A percentile compares a stretch with the other conserved stretches of the same genome.
These are phyloP conservation scores for Anisodus tanguticus DNA, from an alignment of 257 asterid genomes.

Conservation along the genomic window DNA sequence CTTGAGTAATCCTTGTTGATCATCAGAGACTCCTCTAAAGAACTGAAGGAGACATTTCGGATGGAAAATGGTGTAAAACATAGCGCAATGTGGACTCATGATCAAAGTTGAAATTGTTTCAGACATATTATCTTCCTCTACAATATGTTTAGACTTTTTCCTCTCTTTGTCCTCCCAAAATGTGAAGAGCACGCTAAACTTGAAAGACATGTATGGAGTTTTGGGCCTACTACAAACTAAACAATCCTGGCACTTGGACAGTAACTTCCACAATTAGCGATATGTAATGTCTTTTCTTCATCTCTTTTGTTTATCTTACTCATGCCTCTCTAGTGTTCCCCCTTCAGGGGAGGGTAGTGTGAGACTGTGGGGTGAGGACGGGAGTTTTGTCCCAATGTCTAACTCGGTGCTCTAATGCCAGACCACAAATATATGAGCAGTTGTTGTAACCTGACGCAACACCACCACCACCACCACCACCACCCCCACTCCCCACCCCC, in stretches of 20 bases:
- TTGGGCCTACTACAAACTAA: not conserved
- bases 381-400: conserved; percentile 2
- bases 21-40: not conserved
- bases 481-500: too few relatives aligned
- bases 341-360: not conserved
- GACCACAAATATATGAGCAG: not conserved
- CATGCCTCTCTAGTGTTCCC: not conserved
- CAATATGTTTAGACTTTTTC: not conserved
- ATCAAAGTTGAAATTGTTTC: not conserved
- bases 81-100: not conserved
- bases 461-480: too few relatives aligned
- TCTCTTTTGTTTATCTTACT: not conserved
- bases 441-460: not conserved
- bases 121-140: not conserved
- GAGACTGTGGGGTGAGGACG: not conserved
- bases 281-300: not conserved
- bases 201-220: not conserved
- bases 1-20: not conserved
- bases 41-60: not conserved
- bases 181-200: not conserved
- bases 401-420: conserved; percentile 22
- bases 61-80: not conserved
- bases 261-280: not conserved
- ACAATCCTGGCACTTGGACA: not conserved
- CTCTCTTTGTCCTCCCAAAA: not conserved